phyloP scores from a whole-genome alignment of 495 filamentous ascomycete species.

The Hyphodiscus hymeniophilus region DNA sequence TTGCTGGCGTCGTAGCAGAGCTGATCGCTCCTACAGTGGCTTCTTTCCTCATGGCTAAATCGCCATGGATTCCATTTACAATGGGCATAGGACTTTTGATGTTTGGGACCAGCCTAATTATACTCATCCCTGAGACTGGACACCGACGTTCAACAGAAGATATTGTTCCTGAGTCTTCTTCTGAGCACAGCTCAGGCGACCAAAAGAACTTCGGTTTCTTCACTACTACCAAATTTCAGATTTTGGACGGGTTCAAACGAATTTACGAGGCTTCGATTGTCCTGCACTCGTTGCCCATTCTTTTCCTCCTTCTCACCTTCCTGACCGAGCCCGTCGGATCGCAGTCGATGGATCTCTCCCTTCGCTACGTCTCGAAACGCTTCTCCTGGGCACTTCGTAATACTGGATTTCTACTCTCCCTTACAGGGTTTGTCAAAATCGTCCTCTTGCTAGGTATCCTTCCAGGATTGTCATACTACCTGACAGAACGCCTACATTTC shows the following conservation, averaged over 20 bases:
- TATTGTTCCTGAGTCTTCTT: background rate
- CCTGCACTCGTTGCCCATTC: constrained; percentile 2
- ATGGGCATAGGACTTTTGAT: constrained; percentile 28
- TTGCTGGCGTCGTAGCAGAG: constrained; percentile 40
- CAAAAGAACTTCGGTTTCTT: background rate
- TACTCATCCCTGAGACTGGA: constrained; percentile 40
- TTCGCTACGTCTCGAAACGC: constrained; percentile 47
- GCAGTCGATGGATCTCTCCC: constrained; percentile 21
- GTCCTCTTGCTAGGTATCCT: constrained; percentile 39
- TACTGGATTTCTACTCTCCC: constrained; percentile 44
- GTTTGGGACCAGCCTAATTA: constrained; percentile 22
- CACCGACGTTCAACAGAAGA: constrained; percentile 6
- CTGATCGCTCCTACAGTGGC: constrained; percentile 42
- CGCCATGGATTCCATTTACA: constrained; percentile 47
- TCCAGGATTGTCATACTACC: constrained; percentile 30
- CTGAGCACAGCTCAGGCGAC: background rate
- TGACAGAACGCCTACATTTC: constrained; percentile 14
- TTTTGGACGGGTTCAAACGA: background rate
- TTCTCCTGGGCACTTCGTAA: constrained; percentile 41
- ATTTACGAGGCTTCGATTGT: background rate
- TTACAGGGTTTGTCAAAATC: constrained; percentile 39
- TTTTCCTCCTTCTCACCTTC: constrained; percentile 10
- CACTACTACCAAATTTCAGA: background rate
- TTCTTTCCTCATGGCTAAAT: constrained; percentile 46
- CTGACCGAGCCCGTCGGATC: background rate